Conservation (phyloP, 768 basidiomycete genomes). For the Omphalotus guepiniiformis region DNA sequence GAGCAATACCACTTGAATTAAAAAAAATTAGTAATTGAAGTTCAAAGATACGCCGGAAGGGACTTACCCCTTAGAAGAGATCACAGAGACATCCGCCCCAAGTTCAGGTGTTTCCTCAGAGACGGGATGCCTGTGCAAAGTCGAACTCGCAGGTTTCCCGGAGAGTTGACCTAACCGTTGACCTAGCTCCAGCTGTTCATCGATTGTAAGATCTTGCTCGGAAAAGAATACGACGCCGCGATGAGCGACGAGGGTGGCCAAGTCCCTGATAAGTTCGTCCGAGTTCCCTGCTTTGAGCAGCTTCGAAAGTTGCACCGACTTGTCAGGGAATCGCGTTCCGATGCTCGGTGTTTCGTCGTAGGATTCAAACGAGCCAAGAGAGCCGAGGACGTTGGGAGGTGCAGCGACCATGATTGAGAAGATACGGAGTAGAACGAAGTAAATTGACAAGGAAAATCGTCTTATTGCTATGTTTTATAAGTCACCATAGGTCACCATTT, state of each 20-base stretch:
- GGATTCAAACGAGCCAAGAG: conserved; percentile 30
- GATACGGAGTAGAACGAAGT: no score
- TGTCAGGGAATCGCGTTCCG: conserved; percentile 47
- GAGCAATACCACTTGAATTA: conserved; percentile 32
- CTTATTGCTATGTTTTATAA: no score
- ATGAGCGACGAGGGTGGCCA: conserved; percentile 48
- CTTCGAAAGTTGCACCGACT: conserved; percentile 40
- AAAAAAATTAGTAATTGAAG: neutral
- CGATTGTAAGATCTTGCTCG: conserved; percentile 44
- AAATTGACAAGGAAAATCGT: no score
- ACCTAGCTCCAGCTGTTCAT: conserved; percentile 48
- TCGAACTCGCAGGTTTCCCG: conserved; percentile 44
- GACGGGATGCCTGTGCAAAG: conserved; percentile 54
- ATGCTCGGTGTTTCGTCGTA: conserved; percentile 49
- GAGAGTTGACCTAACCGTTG: conserved; percentile 43
- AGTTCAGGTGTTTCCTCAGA: conserved; percentile 45
- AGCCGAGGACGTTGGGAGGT: conserved; percentile 25
- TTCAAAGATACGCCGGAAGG: neutral
- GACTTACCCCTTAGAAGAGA: conserved; percentile 39
- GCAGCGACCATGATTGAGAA: no score
- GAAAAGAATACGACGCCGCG: conserved; percentile 67
- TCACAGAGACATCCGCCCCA: conserved; percentile 50
- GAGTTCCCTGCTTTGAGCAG: conserved; percentile 40
- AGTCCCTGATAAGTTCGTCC: conserved; percentile 49
- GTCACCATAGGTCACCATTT: no score